A percentile compares a stretch with the other conserved stretches of the same genome.
phyloP scores from a whole-genome alignment of 441 rosid genomes.

The Capsella rubella region DNA sequence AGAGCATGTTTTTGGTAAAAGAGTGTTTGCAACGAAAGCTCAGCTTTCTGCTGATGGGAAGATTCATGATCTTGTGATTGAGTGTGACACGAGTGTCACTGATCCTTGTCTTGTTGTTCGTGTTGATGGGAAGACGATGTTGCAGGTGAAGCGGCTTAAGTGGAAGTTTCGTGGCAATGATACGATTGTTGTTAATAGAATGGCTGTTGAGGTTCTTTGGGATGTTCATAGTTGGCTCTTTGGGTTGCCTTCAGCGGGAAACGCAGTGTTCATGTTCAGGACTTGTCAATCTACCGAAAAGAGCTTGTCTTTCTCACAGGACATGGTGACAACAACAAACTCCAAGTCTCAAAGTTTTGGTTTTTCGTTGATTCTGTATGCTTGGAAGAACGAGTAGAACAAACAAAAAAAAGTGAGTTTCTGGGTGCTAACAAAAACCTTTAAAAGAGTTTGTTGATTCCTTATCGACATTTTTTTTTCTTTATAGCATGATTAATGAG shows the following conservation, averaged over 20 bases:
- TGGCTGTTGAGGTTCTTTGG: constrained; percentile 91
- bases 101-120: constrained; percentile 86
- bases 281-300: constrained; percentile 61
- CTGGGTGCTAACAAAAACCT: constrained; percentile 41
- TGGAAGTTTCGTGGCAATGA: constrained; percentile 96
- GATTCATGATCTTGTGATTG: constrained; percentile 71
- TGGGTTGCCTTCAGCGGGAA: constrained; percentile 69
- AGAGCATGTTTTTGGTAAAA: constrained; percentile 88
- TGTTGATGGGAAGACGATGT: constrained; percentile 69
- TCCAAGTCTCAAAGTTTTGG: constrained; percentile 65
- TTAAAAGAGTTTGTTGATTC: constrained; percentile 42
- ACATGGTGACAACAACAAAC: constrained; percentile 49
- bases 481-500: constrained; percentile 38
- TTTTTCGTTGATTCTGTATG: constrained; percentile 76
- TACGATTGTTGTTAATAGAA: constrained; percentile 81
- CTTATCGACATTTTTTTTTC: constrained; percentile 37
- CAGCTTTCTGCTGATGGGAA: constrained; percentile 73
- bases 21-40: constrained; percentile 68
- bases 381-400: constrained; percentile 79
- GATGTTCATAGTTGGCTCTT: constrained; percentile 95
- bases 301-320: constrained; percentile 59
- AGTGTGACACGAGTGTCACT: constrained; percentile 70
- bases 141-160: constrained; percentile 81
- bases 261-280: constrained; percentile 92
- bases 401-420: constrained; percentile 21